Evolutionary conservation across 2,329 filamentous ascomycete species (phyloP), one percentile per base, ranked within the genome.

Genomic region (Cadophora luteo-olivacea): DNA sequence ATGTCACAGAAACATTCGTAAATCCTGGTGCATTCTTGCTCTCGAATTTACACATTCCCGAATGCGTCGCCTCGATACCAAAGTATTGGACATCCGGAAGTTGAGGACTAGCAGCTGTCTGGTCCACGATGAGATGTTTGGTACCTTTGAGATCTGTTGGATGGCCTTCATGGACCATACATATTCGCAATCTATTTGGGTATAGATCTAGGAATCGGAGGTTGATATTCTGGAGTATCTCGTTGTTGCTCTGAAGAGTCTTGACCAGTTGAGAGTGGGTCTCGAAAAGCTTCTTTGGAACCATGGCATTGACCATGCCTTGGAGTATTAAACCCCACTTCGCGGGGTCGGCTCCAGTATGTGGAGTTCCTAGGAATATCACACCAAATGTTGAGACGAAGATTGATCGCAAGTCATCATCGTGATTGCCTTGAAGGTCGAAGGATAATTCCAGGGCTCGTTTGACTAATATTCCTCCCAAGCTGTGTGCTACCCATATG

Each of bases 361-460:
- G 92, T 7, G 92, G 92, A 16, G 92, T 94, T 16, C 91, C 92
- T 33, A 94, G 83, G 77, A 94, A 94, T 41, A 94, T 83, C 67
- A 94, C 87, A 29, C 89, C 92, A 75, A 90, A 94, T 0, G 92
- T 94, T 0, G 90, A 93, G 11, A 93, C 85, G 72, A 86, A 93
- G 64, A 93, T 87, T 12, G 89, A 90, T 24, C 90, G 86, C 45
- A 88, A 84, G 66, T 91, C 85, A 69, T 92, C 87, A 48, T 89
- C 85, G 72, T 87, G 84, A 66, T 85, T 84, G 51, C 84, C 84
- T 8, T 82, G 83, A 14, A 91, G 77, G 73, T 88, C 89, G 72
- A 87, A 86, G 57, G 89, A 91, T 76, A 91, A 89, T 61, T 91
- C 84, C 60, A 94, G 80, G 1, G 90, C 89, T 58, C 89, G 83